Evolutionary conservation across 2,329 filamentous ascomycete genomes (phyloP), one percentile per base, ranked within the genome.

Genomic region (Claviceps sp.): DNA sequence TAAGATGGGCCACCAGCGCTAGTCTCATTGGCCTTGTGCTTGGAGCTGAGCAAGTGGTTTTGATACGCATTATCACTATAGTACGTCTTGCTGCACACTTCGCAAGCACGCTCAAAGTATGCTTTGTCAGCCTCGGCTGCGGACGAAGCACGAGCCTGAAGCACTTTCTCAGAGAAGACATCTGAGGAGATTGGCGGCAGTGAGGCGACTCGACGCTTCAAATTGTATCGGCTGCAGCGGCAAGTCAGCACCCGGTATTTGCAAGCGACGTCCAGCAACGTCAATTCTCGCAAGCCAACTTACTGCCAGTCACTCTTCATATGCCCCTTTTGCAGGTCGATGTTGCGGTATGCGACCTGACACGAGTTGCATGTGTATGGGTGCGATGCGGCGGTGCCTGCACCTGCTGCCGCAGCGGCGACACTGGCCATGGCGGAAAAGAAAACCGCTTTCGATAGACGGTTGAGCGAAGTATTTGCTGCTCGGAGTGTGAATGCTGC

Each of bases 221-320:
- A 79, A 67, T 98, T 98, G 71, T 96, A 96, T 58, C 93, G 84
- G 68, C 87, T 93, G 18, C 1, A 52, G 46, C 37, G 22, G 44
- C 42, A 45, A 11, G 9, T 50, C 11, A 53, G 52, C 37, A 52
- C 24, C 22, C 22, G 5, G 20, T 6, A 20, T 24, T 11, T 14
- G 16, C 11, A 37, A 34, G 30, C 30, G 26, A 16, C 11, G n/a
- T 5, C 24, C 20, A 26, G 7, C 20, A 18, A 45, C 37, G 16
- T 14, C 20, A 9, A 16, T 14, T 22, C 7, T 44, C 14, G 18
- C 20, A n/a, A 42, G 11, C 3, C 26, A 83, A 83, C 87, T 72
- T 77, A 93, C 86, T 98, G 91, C 93, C 93, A 98, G 72, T 98
- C 93, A 61, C 85, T 93, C 68, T 93, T 89, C 93, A 98, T 98